These are phyloP conservation scores for Magnusiomyces tetraspermus DNA, from an alignment of 1,139 yeast genomes.

Conservation along the genomic window DNA sequence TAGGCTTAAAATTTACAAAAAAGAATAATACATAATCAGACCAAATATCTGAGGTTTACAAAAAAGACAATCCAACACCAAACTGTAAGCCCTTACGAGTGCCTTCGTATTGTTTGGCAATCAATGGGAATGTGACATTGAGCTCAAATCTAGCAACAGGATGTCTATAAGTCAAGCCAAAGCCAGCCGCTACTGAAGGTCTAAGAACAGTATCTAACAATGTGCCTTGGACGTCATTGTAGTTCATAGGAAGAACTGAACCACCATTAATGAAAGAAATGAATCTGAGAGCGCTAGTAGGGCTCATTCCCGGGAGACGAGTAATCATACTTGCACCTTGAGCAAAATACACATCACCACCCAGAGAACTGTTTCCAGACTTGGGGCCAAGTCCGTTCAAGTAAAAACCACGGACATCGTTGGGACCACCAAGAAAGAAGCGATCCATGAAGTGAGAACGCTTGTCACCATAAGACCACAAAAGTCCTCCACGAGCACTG, in stretches of 20 bases:
- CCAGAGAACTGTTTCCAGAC: slow-evolving; percentile 45
- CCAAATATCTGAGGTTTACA: no score
- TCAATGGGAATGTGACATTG: slow-evolving; percentile 71
- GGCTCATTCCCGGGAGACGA: slow-evolving; percentile 45
- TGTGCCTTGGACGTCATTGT: slow-evolving; percentile 23
- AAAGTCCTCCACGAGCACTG: slow-evolving; percentile 22
- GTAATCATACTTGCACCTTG: slow-evolving; percentile 64
- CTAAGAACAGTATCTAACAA: slow-evolving; percentile 30
- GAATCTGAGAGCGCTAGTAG: slow-evolving; percentile 53
- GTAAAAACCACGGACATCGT: slow-evolving; percentile 67
- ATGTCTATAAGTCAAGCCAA: slow-evolving; percentile 74
- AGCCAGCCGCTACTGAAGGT: slow-evolving; percentile 39
- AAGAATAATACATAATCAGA: no score
- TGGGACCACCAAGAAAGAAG: slow-evolving; percentile 70
- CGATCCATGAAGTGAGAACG: slow-evolving; percentile 36
- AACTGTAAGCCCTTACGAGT: slow-evolving; percentile 82
- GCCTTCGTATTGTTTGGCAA: slow-evolving; percentile 54
- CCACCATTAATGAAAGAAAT: slow-evolving; percentile 74
- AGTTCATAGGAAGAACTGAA: slow-evolving; percentile 43
- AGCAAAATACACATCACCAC: slow-evolving; percentile 70
- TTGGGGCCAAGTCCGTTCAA: slow-evolving; percentile 84
- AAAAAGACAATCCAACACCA: slow-evolving; percentile 81
- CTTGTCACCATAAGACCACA: slow-evolving; percentile 26
- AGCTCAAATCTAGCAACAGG: slow-evolving; percentile 89
- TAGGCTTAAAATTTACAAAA: no score